phyloP scores from a whole-genome alignment of 805 yeast species.

The Saccharomycopsis sp. region DNA sequence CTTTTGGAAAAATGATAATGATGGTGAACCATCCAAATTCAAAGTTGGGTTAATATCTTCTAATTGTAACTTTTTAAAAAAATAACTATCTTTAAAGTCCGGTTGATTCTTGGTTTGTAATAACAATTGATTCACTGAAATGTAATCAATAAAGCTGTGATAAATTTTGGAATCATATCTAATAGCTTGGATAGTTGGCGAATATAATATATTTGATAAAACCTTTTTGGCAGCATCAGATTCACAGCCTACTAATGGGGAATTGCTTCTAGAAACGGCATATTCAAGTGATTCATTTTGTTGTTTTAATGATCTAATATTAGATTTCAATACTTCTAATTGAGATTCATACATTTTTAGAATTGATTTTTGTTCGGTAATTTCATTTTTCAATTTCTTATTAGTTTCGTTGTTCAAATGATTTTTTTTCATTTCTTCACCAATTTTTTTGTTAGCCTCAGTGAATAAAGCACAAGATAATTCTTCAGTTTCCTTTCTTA shows the following conservation, averaged over 20 bases:
- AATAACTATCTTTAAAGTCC: slow-evolving; percentile 27
- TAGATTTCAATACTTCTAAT: slow-evolving; percentile 52
- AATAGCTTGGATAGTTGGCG: slow-evolving; percentile 35
- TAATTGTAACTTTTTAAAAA: slow-evolving; percentile 53
- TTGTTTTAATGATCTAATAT: slow-evolving; percentile 46
- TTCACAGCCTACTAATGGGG: too few species aligned
- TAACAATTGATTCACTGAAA: slow-evolving; percentile 17
- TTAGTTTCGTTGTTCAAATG: slow-evolving; percentile 53
- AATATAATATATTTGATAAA: slow-evolving; percentile 26
- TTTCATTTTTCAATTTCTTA: slow-evolving; percentile 40
- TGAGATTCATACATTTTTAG: slow-evolving; percentile 61
- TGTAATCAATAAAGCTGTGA: slow-evolving; percentile 29
- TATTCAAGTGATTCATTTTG: slow-evolving; percentile 22
- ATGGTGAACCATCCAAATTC: slow-evolving; percentile 53
- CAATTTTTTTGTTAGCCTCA: slow-evolving; percentile 83
- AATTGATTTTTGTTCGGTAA: slow-evolving; percentile 61
- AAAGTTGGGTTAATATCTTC: slow-evolving; percentile 78
- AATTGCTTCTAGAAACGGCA: too few species aligned
- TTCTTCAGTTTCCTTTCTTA: slow-evolving; percentile 72
- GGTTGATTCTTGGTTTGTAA: slow-evolving; percentile 2
- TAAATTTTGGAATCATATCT: slow-evolving; percentile 33
- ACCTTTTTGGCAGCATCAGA: too few species aligned
- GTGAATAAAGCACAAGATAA: slow-evolving; percentile 67
- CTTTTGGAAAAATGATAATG: slow-evolving; percentile 52
- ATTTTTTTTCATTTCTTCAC: slow-evolving; percentile 62